Conservation (phyloP, 208 protist genomes). For the Sergeia podlipaevii region DNA sequence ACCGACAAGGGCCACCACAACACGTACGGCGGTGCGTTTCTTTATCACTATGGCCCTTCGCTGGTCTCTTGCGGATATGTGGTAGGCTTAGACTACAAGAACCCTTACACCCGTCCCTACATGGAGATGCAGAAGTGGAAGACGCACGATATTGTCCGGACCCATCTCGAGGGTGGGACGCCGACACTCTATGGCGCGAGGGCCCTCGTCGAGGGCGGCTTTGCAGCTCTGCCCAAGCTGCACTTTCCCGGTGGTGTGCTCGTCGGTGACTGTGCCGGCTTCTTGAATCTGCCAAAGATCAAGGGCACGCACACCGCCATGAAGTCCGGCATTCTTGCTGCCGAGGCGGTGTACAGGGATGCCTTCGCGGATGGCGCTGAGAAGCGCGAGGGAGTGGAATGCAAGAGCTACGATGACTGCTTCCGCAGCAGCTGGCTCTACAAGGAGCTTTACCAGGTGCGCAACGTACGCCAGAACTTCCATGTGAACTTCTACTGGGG, state of each 20-base stretch:
- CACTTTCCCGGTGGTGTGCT: conserved; percentile 93
- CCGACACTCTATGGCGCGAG: conserved; percentile 95
- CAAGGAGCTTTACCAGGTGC: conserved; percentile 91
- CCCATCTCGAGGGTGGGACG: conserved; percentile 85
- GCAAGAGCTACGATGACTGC: conserved; percentile 71
- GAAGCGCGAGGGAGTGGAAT: conserved; percentile 50
- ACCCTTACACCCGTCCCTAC: conserved; percentile 96
- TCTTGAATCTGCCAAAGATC: conserved; percentile 98
- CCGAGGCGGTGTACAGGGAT: conserved; percentile 81
- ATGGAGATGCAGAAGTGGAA: conserved; percentile 96
- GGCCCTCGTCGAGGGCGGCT: conserved; percentile 95
- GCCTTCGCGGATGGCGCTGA: conserved; percentile 60
- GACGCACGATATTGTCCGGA: conserved; percentile 83
- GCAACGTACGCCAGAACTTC: conserved; percentile 94
- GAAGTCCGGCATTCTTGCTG: conserved; percentile 89
- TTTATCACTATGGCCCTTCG: conserved; percentile 95
- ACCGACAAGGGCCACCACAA: conserved; percentile 71
- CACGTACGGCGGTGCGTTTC: conserved; percentile 96
- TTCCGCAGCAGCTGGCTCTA: conserved; percentile 93
- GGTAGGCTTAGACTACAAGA: conserved; percentile 97
- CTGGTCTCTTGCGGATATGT: conserved; percentile 94
- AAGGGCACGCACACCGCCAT: conserved; percentile 99
- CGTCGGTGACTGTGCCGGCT: conserved; percentile 97
- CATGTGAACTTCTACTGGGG: conserved; percentile 78
- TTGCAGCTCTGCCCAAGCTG: conserved; percentile 92